These are phyloP conservation scores for Nematocida parisii DNA, from an alignment of 371 early-diverging fungal genomes.

Conservation along the genomic window DNA sequence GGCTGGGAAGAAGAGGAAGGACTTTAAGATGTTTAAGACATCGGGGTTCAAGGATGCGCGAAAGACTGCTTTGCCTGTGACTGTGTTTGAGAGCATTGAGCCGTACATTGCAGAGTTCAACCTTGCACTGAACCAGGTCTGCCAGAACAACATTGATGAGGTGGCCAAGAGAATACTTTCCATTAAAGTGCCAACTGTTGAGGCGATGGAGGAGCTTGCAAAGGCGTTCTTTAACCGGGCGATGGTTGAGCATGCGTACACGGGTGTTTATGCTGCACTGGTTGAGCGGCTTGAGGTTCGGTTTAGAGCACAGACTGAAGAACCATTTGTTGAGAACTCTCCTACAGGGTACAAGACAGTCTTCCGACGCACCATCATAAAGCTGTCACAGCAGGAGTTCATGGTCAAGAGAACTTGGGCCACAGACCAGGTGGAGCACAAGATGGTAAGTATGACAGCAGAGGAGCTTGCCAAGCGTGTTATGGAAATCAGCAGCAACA, in stretches of 20 bases:
- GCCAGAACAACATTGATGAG: slow-evolving; percentile 26
- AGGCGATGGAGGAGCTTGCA: slow-evolving; percentile 18
- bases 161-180: slow-evolving; percentile 32
- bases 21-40: slow-evolving; percentile 31
- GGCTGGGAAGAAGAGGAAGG: slow-evolving; percentile 32
- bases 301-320: slow-evolving; percentile 42
- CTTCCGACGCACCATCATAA: neutral
- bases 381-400: slow-evolving; percentile 15
- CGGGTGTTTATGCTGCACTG: slow-evolving; percentile 30
- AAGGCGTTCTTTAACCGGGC: slow-evolving; percentile 34
- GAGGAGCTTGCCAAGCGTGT: slow-evolving; percentile 41
- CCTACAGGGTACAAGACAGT: slow-evolving; percentile 11
- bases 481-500: slow-evolving; percentile 44
- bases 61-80: slow-evolving; percentile 16
- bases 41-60: neutral
- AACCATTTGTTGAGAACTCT: slow-evolving; percentile 27
- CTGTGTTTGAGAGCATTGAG: slow-evolving; percentile 33
- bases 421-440: neutral
- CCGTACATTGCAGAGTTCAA: slow-evolving; percentile 44
- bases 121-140: slow-evolving; percentile 47
- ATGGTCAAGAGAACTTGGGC: slow-evolving; percentile 8
- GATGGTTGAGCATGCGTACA: slow-evolving; percentile 50
- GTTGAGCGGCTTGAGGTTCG: slow-evolving; percentile 5
- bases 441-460: slow-evolving; percentile 1
- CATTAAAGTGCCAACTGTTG: slow-evolving; percentile 35